Evolutionary conservation across 1,284 basidiomycete genomes (phyloP), one percentile per base, ranked within the genome.

Genomic region (Leucoagaricus sp.): DNA sequence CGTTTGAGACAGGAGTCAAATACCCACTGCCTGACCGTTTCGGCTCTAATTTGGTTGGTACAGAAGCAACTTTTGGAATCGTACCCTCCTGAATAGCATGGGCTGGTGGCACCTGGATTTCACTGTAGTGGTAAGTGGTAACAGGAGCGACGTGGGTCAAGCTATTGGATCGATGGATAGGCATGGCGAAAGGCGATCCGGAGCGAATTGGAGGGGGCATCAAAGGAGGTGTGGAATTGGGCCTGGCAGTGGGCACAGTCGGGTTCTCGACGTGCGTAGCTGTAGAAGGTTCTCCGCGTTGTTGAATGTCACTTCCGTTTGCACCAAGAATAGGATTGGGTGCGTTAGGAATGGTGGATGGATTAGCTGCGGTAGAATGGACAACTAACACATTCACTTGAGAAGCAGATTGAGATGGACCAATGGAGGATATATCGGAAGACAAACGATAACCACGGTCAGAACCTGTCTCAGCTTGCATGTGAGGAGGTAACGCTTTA

Each of bases 341-440:
- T 21, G 55, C 55, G 55, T 57, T 57, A 8, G 55, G 55, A 25
- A 56, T 44, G n/a, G 50, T 17, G 17, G 40, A 34, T 23, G 54
- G 41, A 26, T 13, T 31, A 12, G 12, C 55, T 38, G 41, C 28
- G 28, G 23, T 28, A 25, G 25, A 21, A 3, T 28, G 21, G 28
- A 40, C 42, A 31, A 57, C 28, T 21, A 40, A 25, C 10, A 51
- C 33, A 34, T 72, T 67, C 55, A 75, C 71, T 68, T 86, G 82
- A 19, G 86, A 86, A 1, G 82, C 83, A 1, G 86, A 89, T 63
- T 89, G 87, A 55, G 85, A 86, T 31, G 85, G 84, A 1, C 81
- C 76, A 57, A 86, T 68, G 2, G 83, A 83, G 33, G 80, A 83
- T 12, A 73, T 65, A 58, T 78, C 77, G 17, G 82, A 83, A 2